Evolutionary conservation across 1,284 basidiomycete species (phyloP).

Genomic region (Boletus sp.): DNA sequence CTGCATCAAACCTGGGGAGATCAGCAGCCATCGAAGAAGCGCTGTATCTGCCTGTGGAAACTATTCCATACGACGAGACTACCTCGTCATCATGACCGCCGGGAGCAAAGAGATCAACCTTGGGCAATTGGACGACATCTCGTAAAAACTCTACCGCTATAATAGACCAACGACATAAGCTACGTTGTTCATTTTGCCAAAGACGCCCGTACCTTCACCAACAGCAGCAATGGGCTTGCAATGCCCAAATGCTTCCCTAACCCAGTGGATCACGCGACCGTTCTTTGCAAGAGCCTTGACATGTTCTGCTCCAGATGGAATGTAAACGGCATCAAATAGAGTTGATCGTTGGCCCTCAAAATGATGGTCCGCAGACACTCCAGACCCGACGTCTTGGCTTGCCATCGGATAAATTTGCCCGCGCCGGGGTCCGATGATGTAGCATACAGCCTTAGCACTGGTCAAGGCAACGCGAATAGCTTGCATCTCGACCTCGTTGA

Average conservation of each 20-base stretch:
- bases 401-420: slow-evolving; percentile 49
- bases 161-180: slow-evolving; percentile 6
- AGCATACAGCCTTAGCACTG: slow-evolving; percentile 52
- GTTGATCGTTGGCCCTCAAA: slow-evolving; percentile 77
- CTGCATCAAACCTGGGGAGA: slow-evolving; percentile 40
- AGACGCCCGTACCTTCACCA: slow-evolving; percentile 46
- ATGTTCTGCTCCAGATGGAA: slow-evolving; percentile 61
- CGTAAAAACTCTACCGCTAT: slow-evolving; percentile 49
- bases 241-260: slow-evolving; percentile 77
- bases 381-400: slow-evolving; percentile 33
- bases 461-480: slow-evolving; percentile 53
- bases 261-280: slow-evolving; percentile 65
- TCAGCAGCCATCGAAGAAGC: slow-evolving; percentile 40
- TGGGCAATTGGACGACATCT: slow-evolving; percentile 44
- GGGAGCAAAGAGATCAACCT: slow-evolving; percentile 40
- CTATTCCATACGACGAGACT: slow-evolving; percentile 55
- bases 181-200: neutral
- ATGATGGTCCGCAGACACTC: slow-evolving; percentile 59
- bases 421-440: slow-evolving; percentile 66
- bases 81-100: slow-evolving; percentile 37
- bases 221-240: slow-evolving; percentile 74
- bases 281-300: slow-evolving; percentile 48
- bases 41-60: slow-evolving; percentile 52
- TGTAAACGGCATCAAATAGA: slow-evolving; percentile 73
- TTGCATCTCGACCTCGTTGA: slow-evolving; percentile 55